Base-by-base conservation (phyloP, 345 rosid species). In the Melaleuca quinquenervia region DNA sequence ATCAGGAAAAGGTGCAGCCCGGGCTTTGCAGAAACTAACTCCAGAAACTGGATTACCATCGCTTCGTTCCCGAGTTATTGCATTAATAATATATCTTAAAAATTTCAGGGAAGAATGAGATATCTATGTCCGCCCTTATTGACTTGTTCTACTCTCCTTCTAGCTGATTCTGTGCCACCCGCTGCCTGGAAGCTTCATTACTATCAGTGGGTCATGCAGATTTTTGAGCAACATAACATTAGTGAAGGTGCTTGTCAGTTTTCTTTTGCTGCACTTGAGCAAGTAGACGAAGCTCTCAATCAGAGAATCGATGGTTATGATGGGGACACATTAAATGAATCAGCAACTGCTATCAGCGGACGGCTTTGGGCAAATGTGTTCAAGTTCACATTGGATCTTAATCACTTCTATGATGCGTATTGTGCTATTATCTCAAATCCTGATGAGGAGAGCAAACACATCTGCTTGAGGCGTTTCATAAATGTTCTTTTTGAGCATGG, bases 361-460 rank as follows among this genome's bases (percentile, higher is more conserved):
- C 90, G 98, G 50, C 93, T 97, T 82, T 97, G 99, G 99, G 98
- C 98, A 36, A 96, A 97, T 87, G 90, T 97, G 83, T 97, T 97
- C 93, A 97, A 94, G 94, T 96, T 96, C 88, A 88, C 95, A 85
- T 91, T 97, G 88, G 99, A 97, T 92, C 94, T 96, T 85, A 93
- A 94, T 90, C 95, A 92, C 87, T 90, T 95, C 82, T 91, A 92
- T 82, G 98, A 97, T 91, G 98, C 99, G 82, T 96, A 96, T 88
- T 97, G 99, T 91, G 96, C 99, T 64, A 94, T 97, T 88, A 92
- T 97, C 87, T 96, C 99, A 86, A 97, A 97, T 93, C 99, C 99
- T 74, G 98, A 97, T 75, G 99, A 96, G 89, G 99, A 97, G 86
- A 96, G 93, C 95, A 97, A 96, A 89, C 91, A 92, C 86, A 96